A percentile compares a stretch with the other conserved stretches of the same genome.
phyloP scores from a whole-genome alignment of 2,329 filamentous ascomycete species.

The Dothideomycetes sp. region DNA sequence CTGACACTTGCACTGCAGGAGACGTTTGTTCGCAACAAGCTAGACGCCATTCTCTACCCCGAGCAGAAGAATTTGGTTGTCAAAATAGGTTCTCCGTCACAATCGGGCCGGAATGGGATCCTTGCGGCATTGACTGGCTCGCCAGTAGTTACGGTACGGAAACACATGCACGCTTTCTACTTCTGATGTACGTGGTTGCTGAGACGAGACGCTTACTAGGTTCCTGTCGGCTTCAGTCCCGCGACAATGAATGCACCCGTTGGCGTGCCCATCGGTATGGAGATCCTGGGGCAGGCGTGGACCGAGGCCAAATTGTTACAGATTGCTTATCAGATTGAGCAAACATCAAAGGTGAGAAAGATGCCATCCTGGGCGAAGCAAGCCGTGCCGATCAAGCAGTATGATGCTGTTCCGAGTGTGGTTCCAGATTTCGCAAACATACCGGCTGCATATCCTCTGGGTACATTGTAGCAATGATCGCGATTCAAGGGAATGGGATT shows the following conservation, averaged over 20 bases:
- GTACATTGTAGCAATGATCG: slow-evolving; percentile 13
- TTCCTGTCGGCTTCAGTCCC: slow-evolving; percentile 44
- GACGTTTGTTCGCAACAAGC: slow-evolving; percentile 37
- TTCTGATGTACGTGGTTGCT: too few species aligned
- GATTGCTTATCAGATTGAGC: slow-evolving; percentile 42
- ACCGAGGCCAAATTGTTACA: slow-evolving; percentile 42
- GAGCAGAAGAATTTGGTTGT: slow-evolving; percentile 55
- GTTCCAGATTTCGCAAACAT: slow-evolving; percentile 33
- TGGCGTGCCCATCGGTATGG: slow-evolving; percentile 54
- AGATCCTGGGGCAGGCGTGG: slow-evolving; percentile 49
- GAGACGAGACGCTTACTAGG: neutral
- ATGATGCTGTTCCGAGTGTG: slow-evolving; percentile 34
- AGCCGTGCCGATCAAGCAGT: slow-evolving; percentile 27
- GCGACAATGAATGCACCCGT: slow-evolving; percentile 37
- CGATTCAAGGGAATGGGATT: neutral
- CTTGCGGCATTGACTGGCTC: slow-evolving; percentile 42
- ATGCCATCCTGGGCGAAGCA: slow-evolving; percentile 35
- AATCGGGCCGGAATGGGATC: slow-evolving; percentile 50
- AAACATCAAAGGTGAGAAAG: slow-evolving; percentile 33
- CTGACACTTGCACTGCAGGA: slow-evolving; percentile 40
- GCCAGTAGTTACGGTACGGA: slow-evolving; percentile 35
- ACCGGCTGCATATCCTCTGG: slow-evolving; percentile 36
- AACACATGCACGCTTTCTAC: too few species aligned
- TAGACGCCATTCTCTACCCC: slow-evolving; percentile 53
- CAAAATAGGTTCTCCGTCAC: slow-evolving; percentile 43